Conservation (phyloP, 306 rosid genomes). For the Cucurbita maxima region DNA sequence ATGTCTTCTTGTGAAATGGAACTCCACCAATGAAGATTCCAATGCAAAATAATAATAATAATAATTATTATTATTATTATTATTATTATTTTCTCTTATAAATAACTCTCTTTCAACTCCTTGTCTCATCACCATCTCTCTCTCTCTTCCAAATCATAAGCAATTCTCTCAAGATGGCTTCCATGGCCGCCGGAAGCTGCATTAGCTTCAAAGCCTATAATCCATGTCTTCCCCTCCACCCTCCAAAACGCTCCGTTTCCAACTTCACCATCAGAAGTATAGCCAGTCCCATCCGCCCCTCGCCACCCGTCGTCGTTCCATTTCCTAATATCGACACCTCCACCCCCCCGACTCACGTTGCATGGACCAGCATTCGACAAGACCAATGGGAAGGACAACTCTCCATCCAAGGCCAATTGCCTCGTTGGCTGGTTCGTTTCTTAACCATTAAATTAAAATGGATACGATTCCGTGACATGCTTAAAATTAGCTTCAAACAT, state of each 20-base stretch:
- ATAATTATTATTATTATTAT: no score
- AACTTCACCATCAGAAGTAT: slow-evolving; percentile 28
- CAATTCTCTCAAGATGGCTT: neutral
- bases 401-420: slow-evolving; percentile 56
- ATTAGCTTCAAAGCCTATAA: neutral
- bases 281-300: slow-evolving; percentile 37
- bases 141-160: neutral
- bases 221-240: neutral
- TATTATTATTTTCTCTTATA: neutral
- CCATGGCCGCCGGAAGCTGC: slow-evolving; percentile 2
- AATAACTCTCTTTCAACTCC: neutral
- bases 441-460: no score
- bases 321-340: slow-evolving; percentile 8
- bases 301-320: slow-evolving; percentile 20
- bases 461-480: no score
- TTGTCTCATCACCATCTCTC: neutral
- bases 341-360: slow-evolving; percentile 37
- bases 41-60: neutral
- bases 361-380: slow-evolving; percentile 83
- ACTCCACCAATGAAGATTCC: slow-evolving; percentile 46
- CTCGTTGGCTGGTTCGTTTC: slow-evolving; percentile 56
- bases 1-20: slow-evolving; percentile 44
- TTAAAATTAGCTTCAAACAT: no score
- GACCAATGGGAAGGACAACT: slow-evolving; percentile 93
- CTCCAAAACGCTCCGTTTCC: slow-evolving; percentile 6